These are phyloP conservation scores for Limtongia smithiae DNA, from an alignment of 805 yeast genomes.

Conservation along the genomic window DNA sequence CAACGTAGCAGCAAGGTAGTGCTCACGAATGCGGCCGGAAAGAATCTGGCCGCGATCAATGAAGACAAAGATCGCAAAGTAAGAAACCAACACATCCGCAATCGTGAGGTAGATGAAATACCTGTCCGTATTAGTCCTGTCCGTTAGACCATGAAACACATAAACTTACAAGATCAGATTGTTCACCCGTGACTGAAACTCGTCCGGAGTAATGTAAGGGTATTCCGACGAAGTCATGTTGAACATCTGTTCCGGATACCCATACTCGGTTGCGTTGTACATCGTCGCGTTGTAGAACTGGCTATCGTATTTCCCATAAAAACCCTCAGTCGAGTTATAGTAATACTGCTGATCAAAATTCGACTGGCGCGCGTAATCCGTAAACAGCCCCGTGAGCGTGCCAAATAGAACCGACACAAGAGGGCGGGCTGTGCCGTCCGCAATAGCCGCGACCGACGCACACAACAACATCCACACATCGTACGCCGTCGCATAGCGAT, in stretches of 20 bases:
- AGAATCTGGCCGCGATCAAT: constrained; percentile 42
- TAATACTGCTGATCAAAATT: constrained; percentile 3
- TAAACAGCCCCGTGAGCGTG: constrained; percentile 10
- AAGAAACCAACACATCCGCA: constrained; percentile 18
- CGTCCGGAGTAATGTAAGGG: constrained; percentile 16
- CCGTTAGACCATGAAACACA: constrained; percentile 35
- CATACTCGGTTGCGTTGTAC: constrained; percentile 4
- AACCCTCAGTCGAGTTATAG: constrained; percentile 14
- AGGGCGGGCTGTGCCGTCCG: constrained; percentile 7
- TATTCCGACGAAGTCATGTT: constrained; percentile 3
- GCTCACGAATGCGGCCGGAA: constrained; percentile 40
- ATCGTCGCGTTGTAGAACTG: constrained; percentile 1
- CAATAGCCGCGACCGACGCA: constrained; percentile 4
- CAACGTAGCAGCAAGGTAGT: constrained; percentile 38
- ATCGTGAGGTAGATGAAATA: constrained; percentile 7
- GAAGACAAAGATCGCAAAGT: constrained; percentile 37
- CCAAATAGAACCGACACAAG: constrained; percentile 10
- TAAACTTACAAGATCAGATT: constrained; percentile 38
- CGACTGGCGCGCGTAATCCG: constrained; percentile 29
- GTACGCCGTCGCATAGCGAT: constrained; percentile 18
- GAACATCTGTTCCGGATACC: constrained; percentile 10
- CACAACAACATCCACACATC: constrained; percentile 9
- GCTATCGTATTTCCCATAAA: constrained; percentile 4
- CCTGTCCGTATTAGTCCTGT: background rate
- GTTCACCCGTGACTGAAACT: constrained; percentile 37